Percentiles rank a stretch among this genome's conserved stretches.
phyloP scores from a whole-genome alignment of 495 filamentous ascomycete genomes.

The Aspergillus avenaceus region DNA sequence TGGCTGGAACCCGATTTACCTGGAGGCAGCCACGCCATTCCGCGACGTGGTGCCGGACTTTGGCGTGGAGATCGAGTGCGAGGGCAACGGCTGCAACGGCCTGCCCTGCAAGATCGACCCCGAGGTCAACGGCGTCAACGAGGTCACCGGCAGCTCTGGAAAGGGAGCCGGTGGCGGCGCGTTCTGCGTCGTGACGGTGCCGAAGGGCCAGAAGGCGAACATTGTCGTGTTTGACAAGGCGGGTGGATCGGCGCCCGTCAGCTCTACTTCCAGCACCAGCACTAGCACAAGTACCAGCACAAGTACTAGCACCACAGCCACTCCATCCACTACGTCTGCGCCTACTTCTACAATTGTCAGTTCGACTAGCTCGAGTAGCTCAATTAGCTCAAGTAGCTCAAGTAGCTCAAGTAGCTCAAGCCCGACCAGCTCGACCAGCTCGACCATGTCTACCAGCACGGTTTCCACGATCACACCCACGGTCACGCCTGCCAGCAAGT shows the following conservation, averaged over 20 bases:
- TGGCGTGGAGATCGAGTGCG: constrained; percentile 69
- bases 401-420: too few relatives aligned
- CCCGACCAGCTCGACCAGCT: too few relatives aligned
- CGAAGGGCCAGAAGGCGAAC: constrained; percentile 61
- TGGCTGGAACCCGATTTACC: constrained; percentile 76
- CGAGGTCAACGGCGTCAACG: constrained; percentile 53
- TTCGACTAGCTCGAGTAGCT: too few relatives aligned
- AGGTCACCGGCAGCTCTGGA: constrained; percentile 48
- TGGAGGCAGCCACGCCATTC: constrained; percentile 54
- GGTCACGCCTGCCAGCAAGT: constrained; percentile 19
- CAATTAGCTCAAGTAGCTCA: too few relatives aligned
- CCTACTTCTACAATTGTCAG: too few relatives aligned
- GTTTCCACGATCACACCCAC: constrained; percentile 24
- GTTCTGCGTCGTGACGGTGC: constrained; percentile 77
- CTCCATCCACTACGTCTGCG: constrained; percentile 7
- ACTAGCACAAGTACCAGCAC: constrained; percentile 19
- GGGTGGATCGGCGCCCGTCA: constrained; percentile 17
- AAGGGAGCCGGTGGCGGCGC: constrained; percentile 65
- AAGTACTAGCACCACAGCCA: constrained; percentile 5
- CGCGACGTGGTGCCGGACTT: constrained; percentile 56
- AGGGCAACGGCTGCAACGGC: constrained; percentile 63
- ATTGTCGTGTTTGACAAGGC: constrained; percentile 58
- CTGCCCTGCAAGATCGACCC: constrained; percentile 74
- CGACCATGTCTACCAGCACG: constrained; percentile 7
- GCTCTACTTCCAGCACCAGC: constrained; percentile 4